Evolutionary conservation across 768 basidiomycete genomes (phyloP).

Genomic region (Lactarius pseudohatsudake): DNA sequence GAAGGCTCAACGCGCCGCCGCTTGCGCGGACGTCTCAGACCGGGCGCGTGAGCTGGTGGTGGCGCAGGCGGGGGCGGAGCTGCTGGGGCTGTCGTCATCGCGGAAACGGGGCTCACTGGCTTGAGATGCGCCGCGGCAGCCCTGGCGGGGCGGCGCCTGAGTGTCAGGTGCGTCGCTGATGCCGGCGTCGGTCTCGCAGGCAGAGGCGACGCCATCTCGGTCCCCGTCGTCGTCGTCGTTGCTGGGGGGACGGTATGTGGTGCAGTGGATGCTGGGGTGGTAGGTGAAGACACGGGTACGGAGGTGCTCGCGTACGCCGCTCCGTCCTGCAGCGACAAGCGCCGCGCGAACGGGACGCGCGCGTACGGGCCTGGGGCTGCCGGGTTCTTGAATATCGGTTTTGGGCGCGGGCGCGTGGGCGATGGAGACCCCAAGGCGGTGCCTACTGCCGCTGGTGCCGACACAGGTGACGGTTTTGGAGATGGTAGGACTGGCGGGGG

Average conservation of each 20-base stretch:
- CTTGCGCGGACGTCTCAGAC: constrained; percentile 10
- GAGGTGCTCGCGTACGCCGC: neutral
- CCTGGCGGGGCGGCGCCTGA: constrained; percentile 17
- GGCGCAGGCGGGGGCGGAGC: neutral
- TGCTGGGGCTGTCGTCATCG: neutral
- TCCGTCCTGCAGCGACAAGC: neutral
- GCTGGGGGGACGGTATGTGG: neutral
- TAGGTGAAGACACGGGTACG: neutral
- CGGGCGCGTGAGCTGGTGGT: neutral
- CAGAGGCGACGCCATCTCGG: neutral
- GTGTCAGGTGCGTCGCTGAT: neutral
- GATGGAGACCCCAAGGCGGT: neutral
- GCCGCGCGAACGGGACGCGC: constrained; percentile 19
- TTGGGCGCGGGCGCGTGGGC: constrained; percentile 23
- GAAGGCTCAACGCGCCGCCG: constrained; percentile 13
- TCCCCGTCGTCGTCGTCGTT: neutral
- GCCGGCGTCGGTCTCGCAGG: neutral
- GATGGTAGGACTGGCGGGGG: neutral
- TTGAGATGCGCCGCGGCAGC: constrained; percentile 18
- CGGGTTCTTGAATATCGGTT: constrained; percentile 24
- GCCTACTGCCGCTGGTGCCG: neutral
- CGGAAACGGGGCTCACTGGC: neutral
- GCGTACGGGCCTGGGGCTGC: constrained; percentile 18
- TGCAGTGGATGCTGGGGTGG: neutral
- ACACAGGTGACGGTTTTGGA: neutral